Evolutionary conservation across 2,329 filamentous ascomycete genomes (phyloP), one percentile per base, ranked within the genome.

Genomic region (Paracoccidioides lutzii): DNA sequence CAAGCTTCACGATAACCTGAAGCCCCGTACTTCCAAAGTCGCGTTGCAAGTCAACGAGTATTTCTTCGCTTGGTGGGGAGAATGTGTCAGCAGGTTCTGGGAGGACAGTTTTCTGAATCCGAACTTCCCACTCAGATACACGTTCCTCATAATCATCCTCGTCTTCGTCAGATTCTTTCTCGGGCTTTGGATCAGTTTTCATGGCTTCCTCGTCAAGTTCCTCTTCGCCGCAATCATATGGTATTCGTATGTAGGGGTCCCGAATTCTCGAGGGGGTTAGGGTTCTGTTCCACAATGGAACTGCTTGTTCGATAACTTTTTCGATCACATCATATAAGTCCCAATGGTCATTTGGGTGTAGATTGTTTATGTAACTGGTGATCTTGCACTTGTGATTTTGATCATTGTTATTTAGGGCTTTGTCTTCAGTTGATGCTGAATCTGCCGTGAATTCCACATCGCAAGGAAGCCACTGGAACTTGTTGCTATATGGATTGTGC

Each of bases 1-100:
- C 78, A 62, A 85, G 73, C 63, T 84, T 85, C 50, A 84, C 77
- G 48, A 85, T 83, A 48, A 85, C 66, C 61, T 85, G 81, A 3
- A 84, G 62, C 1, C 76, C 75, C 7, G 64, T 62, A 2, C 70
- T 62, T 15, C 60, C 52, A 55, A 67, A 74, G n/a, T 66, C 54
- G 15, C 62, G 46, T 44, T 58, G 53, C 3, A 71, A 58, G 35
- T 65, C 44, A n/a, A 50, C 46, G 8, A 28, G 14, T 12, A 50
- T 37, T 7, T 43, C 14, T 44, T 53, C 52, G 40, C 8, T 6
- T 12, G 49, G 37, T 28, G 38, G 33, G 10, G 7, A 37, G 9
- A 49, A 49, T 38, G 12, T 5, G 10, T 30, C 46, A 10, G 2
- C 4, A 1, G 42, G 30, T 32, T 64, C 59, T 4, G 32, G 41